Evolutionary conservation across 192 early-diverging fungal species (phyloP).

Genomic region (Phycomyces blakesleeanus): DNA sequence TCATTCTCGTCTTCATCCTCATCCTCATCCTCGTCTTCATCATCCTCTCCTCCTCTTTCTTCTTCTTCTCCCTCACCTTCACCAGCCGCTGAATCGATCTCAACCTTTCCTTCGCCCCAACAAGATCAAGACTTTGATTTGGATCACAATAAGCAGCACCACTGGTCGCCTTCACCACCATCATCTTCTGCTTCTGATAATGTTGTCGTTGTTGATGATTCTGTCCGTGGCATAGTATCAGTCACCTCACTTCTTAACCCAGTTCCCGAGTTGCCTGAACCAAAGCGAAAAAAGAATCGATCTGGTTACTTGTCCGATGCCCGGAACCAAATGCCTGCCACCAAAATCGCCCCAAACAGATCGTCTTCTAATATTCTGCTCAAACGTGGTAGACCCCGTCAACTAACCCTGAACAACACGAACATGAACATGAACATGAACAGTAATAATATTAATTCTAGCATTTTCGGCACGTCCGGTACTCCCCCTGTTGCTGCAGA

Average conservation of each 20-base stretch:
- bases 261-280: conserved; percentile 13
- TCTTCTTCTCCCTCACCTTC: neutral
- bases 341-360: neutral
- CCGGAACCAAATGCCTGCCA: neutral
- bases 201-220: too few species aligned
- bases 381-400: conserved; percentile 15
- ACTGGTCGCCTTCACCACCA: neutral
- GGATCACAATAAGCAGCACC: neutral
- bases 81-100: neutral
- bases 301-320: conserved; percentile 19
- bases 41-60: neutral
- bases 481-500: too few species aligned
- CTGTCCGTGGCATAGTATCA: conserved; percentile 34
- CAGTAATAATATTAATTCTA: too few species aligned
- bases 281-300: conserved; percentile 19
- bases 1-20: too few species aligned
- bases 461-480: too few species aligned
- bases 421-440: too few species aligned
- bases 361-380: conserved; percentile 2
- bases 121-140: neutral
- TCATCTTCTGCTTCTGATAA: neutral
- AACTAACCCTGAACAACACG: neutral
- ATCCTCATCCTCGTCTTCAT: too few species aligned
- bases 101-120: neutral
- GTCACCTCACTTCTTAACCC: conserved; percentile 31